phyloP scores from a whole-genome alignment of 1,139 yeast genomes.

The Protomyces macrosporus region DNA sequence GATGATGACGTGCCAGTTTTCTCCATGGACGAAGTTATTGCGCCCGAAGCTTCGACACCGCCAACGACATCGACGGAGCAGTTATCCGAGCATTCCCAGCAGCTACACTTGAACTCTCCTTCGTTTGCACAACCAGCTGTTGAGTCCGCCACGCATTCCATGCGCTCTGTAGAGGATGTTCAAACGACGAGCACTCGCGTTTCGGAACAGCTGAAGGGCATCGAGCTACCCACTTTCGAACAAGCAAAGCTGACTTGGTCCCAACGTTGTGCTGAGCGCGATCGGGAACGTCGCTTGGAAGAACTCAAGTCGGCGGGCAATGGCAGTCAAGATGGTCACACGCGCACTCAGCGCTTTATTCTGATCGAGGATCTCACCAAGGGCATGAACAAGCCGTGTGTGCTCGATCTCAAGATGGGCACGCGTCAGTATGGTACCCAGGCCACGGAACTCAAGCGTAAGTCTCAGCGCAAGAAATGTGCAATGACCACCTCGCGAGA shows the following conservation, averaged over 20 bases:
- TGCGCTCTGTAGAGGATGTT: no score
- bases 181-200: no score
- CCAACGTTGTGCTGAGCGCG: slow-evolving; percentile 25
- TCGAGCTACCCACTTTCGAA: slow-evolving; percentile 19
- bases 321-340: slow-evolving; percentile 27
- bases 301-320: background rate
- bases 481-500: slow-evolving; percentile 68
- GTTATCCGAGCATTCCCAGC: background rate
- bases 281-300: slow-evolving; percentile 18
- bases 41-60: background rate
- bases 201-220: background rate
- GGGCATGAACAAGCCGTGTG: slow-evolving; percentile 80
- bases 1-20: slow-evolving; percentile 8
- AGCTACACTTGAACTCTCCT: background rate
- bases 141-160: no score
- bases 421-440: slow-evolving; percentile 97
- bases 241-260: slow-evolving; percentile 25
- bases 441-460: slow-evolving; percentile 65
- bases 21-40: slow-evolving; percentile 4
- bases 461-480: slow-evolving; percentile 80
- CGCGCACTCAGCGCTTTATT: slow-evolving; percentile 69
- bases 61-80: background rate
- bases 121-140: no score
- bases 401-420: slow-evolving; percentile 94
- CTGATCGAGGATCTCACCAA: slow-evolving; percentile 86